Percentiles rank a stretch among this genome's conserved stretches.
Evolutionary conservation across 306 rosid genomes (phyloP).

Genomic region (Sicyos baderoa): DNA sequence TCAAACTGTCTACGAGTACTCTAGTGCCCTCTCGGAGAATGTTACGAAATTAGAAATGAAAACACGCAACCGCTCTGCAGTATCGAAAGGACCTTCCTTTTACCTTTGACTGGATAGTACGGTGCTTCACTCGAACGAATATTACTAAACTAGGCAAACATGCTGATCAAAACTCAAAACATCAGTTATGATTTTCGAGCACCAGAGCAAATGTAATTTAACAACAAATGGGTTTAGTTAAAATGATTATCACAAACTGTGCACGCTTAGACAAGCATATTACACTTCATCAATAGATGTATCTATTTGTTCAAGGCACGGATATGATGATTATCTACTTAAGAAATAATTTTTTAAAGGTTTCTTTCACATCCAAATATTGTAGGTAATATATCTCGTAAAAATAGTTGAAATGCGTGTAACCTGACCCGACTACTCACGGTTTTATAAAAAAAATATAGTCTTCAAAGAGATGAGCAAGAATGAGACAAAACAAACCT

Average conservation of each 20-base stretch:
- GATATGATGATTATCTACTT: too few species aligned
- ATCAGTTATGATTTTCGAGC: neutral
- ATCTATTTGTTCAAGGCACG: neutral
- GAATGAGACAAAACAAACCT: neutral
- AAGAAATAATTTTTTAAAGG: too few species aligned
- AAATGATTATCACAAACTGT: neutral
- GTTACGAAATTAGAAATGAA: neutral
- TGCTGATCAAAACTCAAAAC: neutral
- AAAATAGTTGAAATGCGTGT: too few species aligned
- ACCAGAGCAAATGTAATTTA: neutral
- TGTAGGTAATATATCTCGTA: too few species aligned
- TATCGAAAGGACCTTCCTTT: neutral
- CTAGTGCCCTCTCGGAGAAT: neutral
- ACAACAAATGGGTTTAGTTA: neutral
- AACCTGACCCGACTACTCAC: too few species aligned
- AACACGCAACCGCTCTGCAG: neutral
- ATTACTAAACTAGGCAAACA: neutral
- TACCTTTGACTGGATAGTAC: neutral
- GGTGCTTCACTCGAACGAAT: neutral
- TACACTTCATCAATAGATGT: neutral
- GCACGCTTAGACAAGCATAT: neutral
- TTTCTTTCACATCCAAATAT: too few species aligned
- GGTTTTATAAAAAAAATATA: neutral
- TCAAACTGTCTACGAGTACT: neutral
- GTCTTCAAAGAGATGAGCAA: neutral